Base-by-base conservation (phyloP, 148 eudicot genomes). In the Rhododendron williamsianum region DNA sequence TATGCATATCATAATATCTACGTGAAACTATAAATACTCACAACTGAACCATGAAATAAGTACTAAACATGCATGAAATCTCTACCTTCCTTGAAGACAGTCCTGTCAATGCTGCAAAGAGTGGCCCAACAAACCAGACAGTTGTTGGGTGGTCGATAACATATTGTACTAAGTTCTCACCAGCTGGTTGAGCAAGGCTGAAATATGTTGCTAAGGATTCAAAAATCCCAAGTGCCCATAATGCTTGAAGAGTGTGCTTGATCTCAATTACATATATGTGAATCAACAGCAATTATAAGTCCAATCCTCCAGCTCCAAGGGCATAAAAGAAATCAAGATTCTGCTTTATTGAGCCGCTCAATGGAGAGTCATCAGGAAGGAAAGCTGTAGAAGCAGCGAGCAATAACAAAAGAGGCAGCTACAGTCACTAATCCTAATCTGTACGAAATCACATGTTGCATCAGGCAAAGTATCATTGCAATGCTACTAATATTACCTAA, bases 21-120 rank as follows among this genome's bases (percentile, higher is more conserved):
- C 48, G 4, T 35, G 48, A 21, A 12, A 27, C 15, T 23, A 67
- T 23, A 49, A 45, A 23, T 58, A n/a, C 36, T 82, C 6, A 15
- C 46, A 11, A 58, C 27, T 33, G 7, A 83, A 73, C 65, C 65
- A 71, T 63, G 48, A 67, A 41, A 43, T 25, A 58, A 81, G 38
- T 8, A 67, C 19, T 45, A 33, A 38, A 49, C 35, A 27, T 19
- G 63, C 71, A 49, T 30, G 46, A 33, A 10, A 54, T 1, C 23
- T 80, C 27, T 85, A 93, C 99, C 98, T 96, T 96, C 98, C 88
- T 95, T 95, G 91, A 95, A 95, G 52, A 96, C 96, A 10, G 93
- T n/a, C 98, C 97, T 0, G 99, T 94, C 73, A 96, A 90, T 63
- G 99, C 88, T 46, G 98, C 97, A 89, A 95, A 96, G 43, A 94